Conservation (phyloP, 495 filamentous ascomycete genomes). For the Hypoxylon trugodes region DNA sequence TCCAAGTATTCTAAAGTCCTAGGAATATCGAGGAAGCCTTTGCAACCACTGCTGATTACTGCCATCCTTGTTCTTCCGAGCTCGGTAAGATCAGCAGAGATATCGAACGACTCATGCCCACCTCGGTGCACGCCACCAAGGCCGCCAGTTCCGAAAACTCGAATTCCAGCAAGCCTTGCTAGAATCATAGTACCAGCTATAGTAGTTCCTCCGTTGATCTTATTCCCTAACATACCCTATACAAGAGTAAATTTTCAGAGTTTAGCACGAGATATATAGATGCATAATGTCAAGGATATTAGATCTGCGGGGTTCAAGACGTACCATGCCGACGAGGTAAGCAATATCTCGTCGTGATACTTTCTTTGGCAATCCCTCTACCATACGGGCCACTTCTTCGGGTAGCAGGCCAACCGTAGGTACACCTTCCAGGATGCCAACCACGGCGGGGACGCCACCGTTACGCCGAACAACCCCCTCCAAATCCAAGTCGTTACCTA, state of each 20-base stretch:
- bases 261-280: slow-evolving; percentile 3
- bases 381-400: slow-evolving; percentile 75
- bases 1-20: slow-evolving; percentile 93
- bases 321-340: slow-evolving; percentile 80
- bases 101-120: slow-evolving; percentile 85
- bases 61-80: slow-evolving; percentile 90
- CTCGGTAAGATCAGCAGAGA: slow-evolving; percentile 95
- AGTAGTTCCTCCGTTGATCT: slow-evolving; percentile 87
- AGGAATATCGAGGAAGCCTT: slow-evolving; percentile 93
- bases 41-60: slow-evolving; percentile 89
- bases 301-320: slow-evolving; percentile 17
- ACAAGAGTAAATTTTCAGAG: slow-evolving; percentile 22
- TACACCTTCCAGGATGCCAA: slow-evolving; percentile 82
- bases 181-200: slow-evolving; percentile 93
- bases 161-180: slow-evolving; percentile 86
- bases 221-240: slow-evolving; percentile 69
- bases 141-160: slow-evolving; percentile 88
- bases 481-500: slow-evolving; percentile 82
- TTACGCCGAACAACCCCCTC: slow-evolving; percentile 79
- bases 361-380: slow-evolving; percentile 75
- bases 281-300: background rate
- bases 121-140: slow-evolving; percentile 93
- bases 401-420: slow-evolving; percentile 78
- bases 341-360: slow-evolving; percentile 86
- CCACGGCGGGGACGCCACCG: slow-evolving; percentile 91